Base-by-base conservation (phyloP, 2,329 filamentous ascomycete genomes). In the Penicillium sp. region DNA sequence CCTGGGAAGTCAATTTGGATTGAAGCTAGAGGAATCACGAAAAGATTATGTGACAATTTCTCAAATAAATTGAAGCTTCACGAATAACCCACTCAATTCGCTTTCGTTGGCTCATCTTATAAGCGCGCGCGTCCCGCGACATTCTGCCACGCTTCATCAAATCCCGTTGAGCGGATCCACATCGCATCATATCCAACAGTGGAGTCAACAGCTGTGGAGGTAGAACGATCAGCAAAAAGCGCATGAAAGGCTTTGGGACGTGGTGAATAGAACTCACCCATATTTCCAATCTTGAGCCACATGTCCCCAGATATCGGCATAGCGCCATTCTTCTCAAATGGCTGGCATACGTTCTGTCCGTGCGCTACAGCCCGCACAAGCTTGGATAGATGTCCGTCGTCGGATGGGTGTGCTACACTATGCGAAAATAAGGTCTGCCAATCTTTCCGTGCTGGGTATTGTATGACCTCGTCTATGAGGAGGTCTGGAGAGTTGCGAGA, bases 301-400 rank as follows among this genome's bases (percentile, higher is more conserved):
- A 74, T 74, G 55, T 75, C 70, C 1, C 71, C 75, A 26, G 70
- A 69, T 25, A 80, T 70, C 15, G 61, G 61, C 53, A 77, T 27
- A 20, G 26, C 15, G 71, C 51, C 63, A 20, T 52, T 57, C 14
- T 52, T 62, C 51, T 77, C 73, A 54, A 69, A 74, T 15, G 64
- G 59, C 40, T 66, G 62, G 47, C 73, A 77, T 1, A 70, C 83
- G 74, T 73, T 75, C 73, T 87, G 79, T 1, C 85, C 90, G 64
- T 91, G 74, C 4, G 82, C 82, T 18, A 94, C 71, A 1, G 90
- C 87, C 29, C 92, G 79, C 7, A 87, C 79, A 5, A 95, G 75
- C 73, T 97, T 97, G 51, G 86, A 80, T 9, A 85, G 80, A 73
- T 97, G 93, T 0, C 92, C 92, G 71, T 97, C 92, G 62, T 96